Base-by-base conservation (phyloP, 768 basidiomycete genomes). In the Rhodosporidiobolus odoratus region DNA sequence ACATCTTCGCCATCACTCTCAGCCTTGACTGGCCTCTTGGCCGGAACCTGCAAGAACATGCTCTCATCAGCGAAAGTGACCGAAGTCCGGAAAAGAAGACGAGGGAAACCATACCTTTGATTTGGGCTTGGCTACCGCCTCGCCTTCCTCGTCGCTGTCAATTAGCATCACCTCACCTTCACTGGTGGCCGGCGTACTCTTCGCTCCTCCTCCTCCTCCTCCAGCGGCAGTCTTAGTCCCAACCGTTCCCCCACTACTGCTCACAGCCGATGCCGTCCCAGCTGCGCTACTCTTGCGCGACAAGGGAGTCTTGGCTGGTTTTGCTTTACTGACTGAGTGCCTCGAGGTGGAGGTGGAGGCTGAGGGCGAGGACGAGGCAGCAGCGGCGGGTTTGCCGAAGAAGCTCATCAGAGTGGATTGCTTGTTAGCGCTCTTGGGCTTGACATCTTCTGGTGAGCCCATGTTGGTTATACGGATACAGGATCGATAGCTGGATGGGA, bases 401-500 rank as follows among this genome's bases (percentile, higher is more conserved):
- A 71, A 71, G 43, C 37, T 30, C 35, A 66, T 17, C 13, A 71
- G 64, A 3, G 70, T 56, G 7, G 25, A 13, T 41, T 71, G 70
- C 21, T 58, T 32, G 17, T 45, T 35, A 19, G 47, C 30, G 58
- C 32, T 32, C 41, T 32, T 34, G 41, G 40, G 58, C 58, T 59
- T 58, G 57, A 41, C 25, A 40, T 58, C 57, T 17, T 58, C 47
- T 30, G 43, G 58, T 3, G 17, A 23, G 43, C 58, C 47, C 58
- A 59, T 59, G 16, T 7, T 21, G 40, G 3, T 5, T n/a, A n/a
- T n/a, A n/a, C n/a, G n/a, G n/a, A n/a, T n/a, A n/a, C n/a, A n/a
- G n/a, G n/a, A n/a, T n/a, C n/a, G n/a, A n/a, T n/a, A n/a, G n/a
- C 2, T 23, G 23, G 38, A 25, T 3, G 25, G 21, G 30, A n/a